Evolutionary conservation across 768 basidiomycete species (phyloP), one percentile per base, ranked within the genome.

Genomic region (Dioszegia crocea): DNA sequence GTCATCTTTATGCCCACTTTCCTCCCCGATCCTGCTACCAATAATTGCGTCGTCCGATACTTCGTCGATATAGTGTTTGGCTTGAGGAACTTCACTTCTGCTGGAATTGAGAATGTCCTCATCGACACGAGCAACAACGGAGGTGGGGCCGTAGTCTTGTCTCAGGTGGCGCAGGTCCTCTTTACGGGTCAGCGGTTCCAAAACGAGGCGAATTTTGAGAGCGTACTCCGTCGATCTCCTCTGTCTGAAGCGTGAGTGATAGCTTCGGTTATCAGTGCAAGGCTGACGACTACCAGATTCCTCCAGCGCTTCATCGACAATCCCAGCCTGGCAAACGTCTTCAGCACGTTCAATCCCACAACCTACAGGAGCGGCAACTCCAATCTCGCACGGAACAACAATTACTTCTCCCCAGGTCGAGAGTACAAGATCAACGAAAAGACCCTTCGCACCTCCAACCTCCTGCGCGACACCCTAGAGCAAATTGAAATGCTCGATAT

Each of bases 91-190:
- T 53, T 62, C 47, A 62, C 64, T 9, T 12, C 29, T 5, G 57
- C 60, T 1, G 64, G 64, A 9, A 53, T 65, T 8, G 36, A 56
- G 40, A 50, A 59, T n/a, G 43, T 65, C 36, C 38, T 65, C 38
- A 50, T 65, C 17, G 64, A 65, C 38, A 65, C 64, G 17, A 55
- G 50, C n/a, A 65, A 65, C 57, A 62, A 65, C 29, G 64, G 64
- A 6, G 64, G 64, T 19, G 64, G 64, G 14, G 53, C 51, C 3
- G 50, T 62, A 43, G 36, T 47, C 14, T 43, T 62, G 24, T 56
- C 50, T 26, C 61, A 62, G 31, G 39, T 56, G 16, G 57, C 62
- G 12, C 60, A 65, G 54, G 56, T 50, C 4, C 48, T 62, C 8
- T 49, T 65, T 27, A 62, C 64, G 10, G 64, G 64, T 11, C 60